These are phyloP conservation scores for Cutaneotrichosporon cutaneum DNA, from an alignment of 1,284 basidiomycete species.

Conservation along the genomic window DNA sequence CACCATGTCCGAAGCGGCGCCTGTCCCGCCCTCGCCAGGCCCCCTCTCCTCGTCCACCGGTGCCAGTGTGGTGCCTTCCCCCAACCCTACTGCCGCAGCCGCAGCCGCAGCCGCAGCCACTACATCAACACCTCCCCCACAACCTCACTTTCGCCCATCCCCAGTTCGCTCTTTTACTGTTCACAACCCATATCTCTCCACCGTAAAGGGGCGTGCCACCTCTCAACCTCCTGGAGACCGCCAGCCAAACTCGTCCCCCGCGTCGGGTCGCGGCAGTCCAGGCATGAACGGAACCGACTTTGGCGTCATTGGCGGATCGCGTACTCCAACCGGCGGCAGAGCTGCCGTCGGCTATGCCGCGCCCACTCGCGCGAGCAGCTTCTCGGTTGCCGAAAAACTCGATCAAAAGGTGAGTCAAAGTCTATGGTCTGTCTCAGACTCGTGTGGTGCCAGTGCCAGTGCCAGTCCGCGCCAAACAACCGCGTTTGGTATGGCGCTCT, in stretches of 20 bases:
- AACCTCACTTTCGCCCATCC: constrained; percentile 18
- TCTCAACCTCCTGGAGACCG: constrained; percentile 47
- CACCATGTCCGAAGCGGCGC: constrained; percentile 10
- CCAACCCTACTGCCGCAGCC: no score
- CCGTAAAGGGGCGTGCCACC: constrained; percentile 39
- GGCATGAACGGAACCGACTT: constrained; percentile 30
- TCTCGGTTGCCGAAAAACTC: constrained; percentile 33
- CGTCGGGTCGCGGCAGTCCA: constrained; percentile 39
- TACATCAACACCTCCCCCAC: constrained; percentile 12
- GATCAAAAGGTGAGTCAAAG: constrained; percentile 19
- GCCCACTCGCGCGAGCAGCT: constrained; percentile 41
- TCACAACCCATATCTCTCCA: constrained; percentile 25
- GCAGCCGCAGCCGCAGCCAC: no score
- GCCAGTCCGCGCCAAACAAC: no score
- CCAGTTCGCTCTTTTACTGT: constrained; percentile 26
- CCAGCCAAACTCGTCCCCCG: constrained; percentile 36
- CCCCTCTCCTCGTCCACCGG: no score
- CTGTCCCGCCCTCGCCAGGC: constrained; percentile 6
- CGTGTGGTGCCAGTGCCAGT: no score
- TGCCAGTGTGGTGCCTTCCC: not conserved
- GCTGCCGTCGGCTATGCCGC: not conserved
- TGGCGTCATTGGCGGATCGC: constrained; percentile 48
- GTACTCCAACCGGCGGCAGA: constrained; percentile 29
- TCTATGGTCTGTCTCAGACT: constrained; percentile 1
- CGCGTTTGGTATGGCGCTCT: no score